Percentiles rank a stretch among this genome's conserved stretches.
These are phyloP conservation scores for Collybia mongolica DNA, from an alignment of 768 basidiomycete genomes.

Conservation along the genomic window DNA sequence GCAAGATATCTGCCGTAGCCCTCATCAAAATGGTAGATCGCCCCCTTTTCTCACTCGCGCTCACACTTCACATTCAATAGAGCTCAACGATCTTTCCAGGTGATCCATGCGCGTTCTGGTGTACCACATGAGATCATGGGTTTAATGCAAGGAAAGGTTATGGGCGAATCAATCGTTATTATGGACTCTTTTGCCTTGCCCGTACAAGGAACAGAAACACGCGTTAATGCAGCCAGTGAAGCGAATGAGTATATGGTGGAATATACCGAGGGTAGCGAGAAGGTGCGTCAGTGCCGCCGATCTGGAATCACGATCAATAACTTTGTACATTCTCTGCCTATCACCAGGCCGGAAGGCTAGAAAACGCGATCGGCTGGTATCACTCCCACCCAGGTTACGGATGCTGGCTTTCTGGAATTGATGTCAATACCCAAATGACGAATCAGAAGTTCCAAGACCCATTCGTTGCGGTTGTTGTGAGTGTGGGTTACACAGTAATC, in stretches of 20 bases:
- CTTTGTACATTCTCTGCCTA: not conserved
- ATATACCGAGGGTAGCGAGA: constrained; percentile 79
- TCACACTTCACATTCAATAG: no score
- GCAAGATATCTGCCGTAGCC: constrained; percentile 93
- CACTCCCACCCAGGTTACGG: constrained; percentile 99
- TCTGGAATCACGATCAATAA: not conserved
- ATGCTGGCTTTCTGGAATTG: constrained; percentile 98
- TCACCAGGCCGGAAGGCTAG: constrained; percentile 72
- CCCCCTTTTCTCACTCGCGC: not conserved
- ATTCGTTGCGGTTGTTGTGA: constrained; percentile 93
- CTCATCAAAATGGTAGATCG: constrained; percentile 85
- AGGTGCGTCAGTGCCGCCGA: constrained; percentile 40
- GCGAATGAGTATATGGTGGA: constrained; percentile 99
- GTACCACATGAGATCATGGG: constrained; percentile 99
- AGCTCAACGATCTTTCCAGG: constrained; percentile 44
- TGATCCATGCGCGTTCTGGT: constrained; percentile 96
- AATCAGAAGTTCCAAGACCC: constrained; percentile 96
- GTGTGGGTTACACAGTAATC: constrained; percentile 22
- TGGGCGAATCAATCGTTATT: constrained; percentile 75
- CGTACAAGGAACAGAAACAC: constrained; percentile 97
- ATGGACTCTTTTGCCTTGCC: constrained; percentile 98
- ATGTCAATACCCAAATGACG: constrained; percentile 94
- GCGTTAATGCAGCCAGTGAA: constrained; percentile 94
- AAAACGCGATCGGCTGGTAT: constrained; percentile 96
- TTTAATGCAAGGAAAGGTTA: constrained; percentile 95